Evolutionary conservation across 345 rosid genomes (phyloP).

Genomic region (Arabidopsis thaliana): TAIR10.1 NC_003074.8:2403501-2404000

Average conservation of each 20-base stretch:
- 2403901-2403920: slow-evolving; percentile 56
- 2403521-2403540: not conserved
- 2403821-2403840: slow-evolving; percentile 57
- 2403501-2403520: not conserved
- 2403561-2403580: slow-evolving; percentile 16
- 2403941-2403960: slow-evolving; percentile 68
- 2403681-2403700: slow-evolving; percentile 2
- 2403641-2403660: slow-evolving; percentile 70
- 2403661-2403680: slow-evolving; percentile 56
- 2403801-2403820: slow-evolving; percentile 47
- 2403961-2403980: slow-evolving; percentile 57
- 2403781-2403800: slow-evolving; percentile 42
- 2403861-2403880: slow-evolving; percentile 54
- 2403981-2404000: slow-evolving; percentile 48
- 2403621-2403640: slow-evolving; percentile 55
- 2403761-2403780: slow-evolving; percentile 52
- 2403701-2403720: slow-evolving; percentile 1
- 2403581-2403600: slow-evolving; percentile 6
- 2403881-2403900: slow-evolving; percentile 56
- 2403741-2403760: slow-evolving; percentile 58
- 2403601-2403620: slow-evolving; percentile 46
- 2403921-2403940: slow-evolving; percentile 45
- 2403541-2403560: not conserved
- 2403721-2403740: slow-evolving; percentile 8
- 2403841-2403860: slow-evolving; percentile 48